phyloP scores from a whole-genome alignment of 805 yeast species.

The Cyberlindnera mrakii region DNA sequence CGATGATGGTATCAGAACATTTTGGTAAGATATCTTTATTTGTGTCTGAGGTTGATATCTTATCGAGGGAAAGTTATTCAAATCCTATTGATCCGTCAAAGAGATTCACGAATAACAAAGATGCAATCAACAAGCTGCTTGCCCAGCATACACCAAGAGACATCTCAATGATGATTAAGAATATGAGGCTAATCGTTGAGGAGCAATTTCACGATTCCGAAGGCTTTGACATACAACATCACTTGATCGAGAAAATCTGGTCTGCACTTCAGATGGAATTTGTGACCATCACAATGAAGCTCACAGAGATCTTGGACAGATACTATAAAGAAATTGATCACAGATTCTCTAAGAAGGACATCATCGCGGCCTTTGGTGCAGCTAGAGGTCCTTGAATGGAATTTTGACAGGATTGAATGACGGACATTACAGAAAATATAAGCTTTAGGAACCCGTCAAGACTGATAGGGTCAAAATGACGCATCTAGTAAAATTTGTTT shows the following conservation, averaged over 20 bases:
- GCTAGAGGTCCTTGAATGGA: slow-evolving; percentile 10
- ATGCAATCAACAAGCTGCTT: slow-evolving; percentile 51
- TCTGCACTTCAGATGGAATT: slow-evolving; percentile 60
- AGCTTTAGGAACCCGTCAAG: no score
- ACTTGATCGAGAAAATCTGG: slow-evolving; percentile 61
- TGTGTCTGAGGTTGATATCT: slow-evolving; percentile 54
- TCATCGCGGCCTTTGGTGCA: slow-evolving; percentile 46
- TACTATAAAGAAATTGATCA: slow-evolving; percentile 45
- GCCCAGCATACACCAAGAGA: slow-evolving; percentile 53
- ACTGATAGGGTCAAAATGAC: no score
- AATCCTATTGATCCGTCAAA: slow-evolving; percentile 40
- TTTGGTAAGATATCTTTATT: slow-evolving; percentile 67
- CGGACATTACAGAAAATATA: no score
- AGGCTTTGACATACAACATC: slow-evolving; percentile 40
- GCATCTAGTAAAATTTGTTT: no score
- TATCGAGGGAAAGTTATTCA: slow-evolving; percentile 29
- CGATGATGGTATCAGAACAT: slow-evolving; percentile 41
- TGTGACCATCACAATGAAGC: slow-evolving; percentile 45
- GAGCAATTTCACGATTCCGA: slow-evolving; percentile 38
- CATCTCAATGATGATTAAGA: slow-evolving; percentile 46
- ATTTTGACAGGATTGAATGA: no score
- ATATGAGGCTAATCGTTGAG: slow-evolving; percentile 49
- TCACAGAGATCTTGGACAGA: slow-evolving; percentile 49
- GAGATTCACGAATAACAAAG: slow-evolving; percentile 59
- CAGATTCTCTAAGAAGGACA: slow-evolving; percentile 47